phyloP scores from a whole-genome alignment of 768 basidiomycete genomes.

The Kockovaella imperatae region DNA sequence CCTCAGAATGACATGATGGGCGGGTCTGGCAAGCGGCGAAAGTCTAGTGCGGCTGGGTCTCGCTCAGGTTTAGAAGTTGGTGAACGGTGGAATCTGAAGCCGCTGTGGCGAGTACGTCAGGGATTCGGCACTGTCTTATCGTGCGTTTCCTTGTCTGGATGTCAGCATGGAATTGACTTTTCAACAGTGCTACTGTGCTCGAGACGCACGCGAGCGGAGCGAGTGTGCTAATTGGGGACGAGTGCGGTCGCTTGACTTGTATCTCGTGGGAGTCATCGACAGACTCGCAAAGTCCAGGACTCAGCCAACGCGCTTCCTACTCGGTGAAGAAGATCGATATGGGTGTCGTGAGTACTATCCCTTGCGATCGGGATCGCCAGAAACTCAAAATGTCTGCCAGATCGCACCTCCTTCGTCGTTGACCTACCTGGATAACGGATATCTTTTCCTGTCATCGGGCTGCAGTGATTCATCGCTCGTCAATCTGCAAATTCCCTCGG shows the following conservation, averaged over 20 bases:
- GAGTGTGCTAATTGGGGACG: conserved; percentile 35
- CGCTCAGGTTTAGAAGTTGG: background rate
- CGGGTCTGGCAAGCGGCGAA: conserved; percentile 29
- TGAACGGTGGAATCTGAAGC: conserved; percentile 23
- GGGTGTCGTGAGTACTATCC: conserved; percentile 25
- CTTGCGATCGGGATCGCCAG: background rate
- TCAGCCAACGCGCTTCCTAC: conserved; percentile 8
- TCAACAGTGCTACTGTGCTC: conserved; percentile 17
- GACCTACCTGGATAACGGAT: conserved; percentile 23
- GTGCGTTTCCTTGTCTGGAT: conserved; percentile 17
- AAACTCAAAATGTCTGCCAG: conserved; percentile 6
- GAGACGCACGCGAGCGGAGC: conserved; percentile 14
- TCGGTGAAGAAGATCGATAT: conserved; percentile 20
- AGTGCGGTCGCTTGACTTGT: conserved; percentile 29
- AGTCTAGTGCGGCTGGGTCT: conserved; percentile 19
- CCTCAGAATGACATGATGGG: conserved; percentile 34
- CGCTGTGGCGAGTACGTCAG: conserved; percentile 37
- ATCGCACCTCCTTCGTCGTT: conserved; percentile 36
- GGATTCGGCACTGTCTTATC: conserved; percentile 40
- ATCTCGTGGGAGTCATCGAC: conserved; percentile 21
- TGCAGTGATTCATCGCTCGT: conserved; percentile 37
- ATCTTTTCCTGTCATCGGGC: conserved; percentile 36
- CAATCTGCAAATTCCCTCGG: conserved; percentile 2
- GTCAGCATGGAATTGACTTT: background rate
- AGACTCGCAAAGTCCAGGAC: conserved; percentile 2